phyloP scores from a whole-genome alignment of 306 rosid genomes.

The Vigna unguiculata region DNA sequence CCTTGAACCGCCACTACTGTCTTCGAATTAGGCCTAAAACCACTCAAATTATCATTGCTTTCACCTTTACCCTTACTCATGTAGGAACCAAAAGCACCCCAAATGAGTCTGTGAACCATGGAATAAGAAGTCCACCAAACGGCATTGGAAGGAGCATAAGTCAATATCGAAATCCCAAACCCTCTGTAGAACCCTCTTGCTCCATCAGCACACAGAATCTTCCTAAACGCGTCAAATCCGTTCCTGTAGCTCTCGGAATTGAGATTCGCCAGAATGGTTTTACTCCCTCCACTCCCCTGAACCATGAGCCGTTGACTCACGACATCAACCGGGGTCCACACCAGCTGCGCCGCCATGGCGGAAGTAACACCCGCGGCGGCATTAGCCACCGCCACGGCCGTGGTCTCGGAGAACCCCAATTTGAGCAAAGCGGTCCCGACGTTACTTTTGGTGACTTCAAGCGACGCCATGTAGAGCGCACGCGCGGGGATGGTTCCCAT shows the following conservation, averaged over 20 bases:
- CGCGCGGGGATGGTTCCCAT: constrained; percentile 95
- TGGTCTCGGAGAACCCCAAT: constrained; percentile 79
- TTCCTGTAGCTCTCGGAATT: constrained; percentile 65
- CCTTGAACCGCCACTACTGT: constrained; percentile 78
- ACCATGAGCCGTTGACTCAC: constrained; percentile 97
- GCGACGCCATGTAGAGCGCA: constrained; percentile 90
- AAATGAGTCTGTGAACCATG: constrained; percentile 73
- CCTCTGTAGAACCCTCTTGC: constrained; percentile 87
- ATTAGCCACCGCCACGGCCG: constrained; percentile 73
- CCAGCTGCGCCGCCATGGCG: constrained; percentile 94
- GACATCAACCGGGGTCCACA: constrained; percentile 96
- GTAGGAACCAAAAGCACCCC: constrained; percentile 71
- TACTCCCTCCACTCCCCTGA: constrained; percentile 56
- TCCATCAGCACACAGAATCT: constrained; percentile 79
- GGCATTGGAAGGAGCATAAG: constrained; percentile 96
- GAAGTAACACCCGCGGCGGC: constrained; percentile 88
- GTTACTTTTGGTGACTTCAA: constrained; percentile 83
- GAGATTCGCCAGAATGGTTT: constrained; percentile 51
- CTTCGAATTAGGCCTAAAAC: constrained; percentile 66
- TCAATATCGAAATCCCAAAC: constrained; percentile 84
- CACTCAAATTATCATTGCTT: constrained; percentile 13
- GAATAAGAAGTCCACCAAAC: constrained; percentile 99
- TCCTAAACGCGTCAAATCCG: constrained; percentile 85
- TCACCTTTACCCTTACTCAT: constrained; percentile 53
- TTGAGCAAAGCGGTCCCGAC: constrained; percentile 69